Evolutionary conservation across 169 alveolate genomes (phyloP).

Genomic region (Plasmodium blacklocki): DNA sequence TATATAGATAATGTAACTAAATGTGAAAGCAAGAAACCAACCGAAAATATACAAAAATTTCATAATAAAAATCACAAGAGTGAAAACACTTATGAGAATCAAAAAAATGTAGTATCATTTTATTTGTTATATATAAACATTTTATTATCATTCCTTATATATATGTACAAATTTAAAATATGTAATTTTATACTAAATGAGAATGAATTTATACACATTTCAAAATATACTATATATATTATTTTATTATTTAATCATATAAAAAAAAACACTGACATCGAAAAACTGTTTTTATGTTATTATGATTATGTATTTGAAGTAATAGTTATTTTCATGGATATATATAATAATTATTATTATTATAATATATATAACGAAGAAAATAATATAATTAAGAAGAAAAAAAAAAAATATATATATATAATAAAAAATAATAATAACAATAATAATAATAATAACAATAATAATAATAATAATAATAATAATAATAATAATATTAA

Average conservation of each 20-base stretch:
- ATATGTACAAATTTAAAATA: slow-evolving; percentile 36
- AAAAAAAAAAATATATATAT: no score
- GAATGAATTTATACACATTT: slow-evolving; percentile 10
- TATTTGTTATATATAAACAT: slow-evolving; percentile 19
- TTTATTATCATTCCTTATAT: slow-evolving; percentile 32
- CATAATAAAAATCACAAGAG: no score
- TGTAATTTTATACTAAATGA: slow-evolving; percentile 16
- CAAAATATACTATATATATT: slow-evolving; percentile 32
- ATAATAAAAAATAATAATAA: not conserved
- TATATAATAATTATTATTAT: not conserved
- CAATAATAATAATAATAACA: no score
- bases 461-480: no score
- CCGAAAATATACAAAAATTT: no score
- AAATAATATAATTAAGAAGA: not conserved
- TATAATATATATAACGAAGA: no score
- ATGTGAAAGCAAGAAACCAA: no score
- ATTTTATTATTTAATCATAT: slow-evolving; percentile 19
- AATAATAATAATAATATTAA: no score
- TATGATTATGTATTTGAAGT: slow-evolving; percentile 57
- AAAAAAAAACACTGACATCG: not conserved
- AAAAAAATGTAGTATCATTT: not conserved
- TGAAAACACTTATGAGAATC: not conserved
- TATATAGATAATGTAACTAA: no score
- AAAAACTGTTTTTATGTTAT: slow-evolving; percentile 17
- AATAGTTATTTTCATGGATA: not conserved